Evolutionary conservation across 495 filamentous ascomycete genomes (phyloP).

Genomic region (Aspergillus kassunensis): DNA sequence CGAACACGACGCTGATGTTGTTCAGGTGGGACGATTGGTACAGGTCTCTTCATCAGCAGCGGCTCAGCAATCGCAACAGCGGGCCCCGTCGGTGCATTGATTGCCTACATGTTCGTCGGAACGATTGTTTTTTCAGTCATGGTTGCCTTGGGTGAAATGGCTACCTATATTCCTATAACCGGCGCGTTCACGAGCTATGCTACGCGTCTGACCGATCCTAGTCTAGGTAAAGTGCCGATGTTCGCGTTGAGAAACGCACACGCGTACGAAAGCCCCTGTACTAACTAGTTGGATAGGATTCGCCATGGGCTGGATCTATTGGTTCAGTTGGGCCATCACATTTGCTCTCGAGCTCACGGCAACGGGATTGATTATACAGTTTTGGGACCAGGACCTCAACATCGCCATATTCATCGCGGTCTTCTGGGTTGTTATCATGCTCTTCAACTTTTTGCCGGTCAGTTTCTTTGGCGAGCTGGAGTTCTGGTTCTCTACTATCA

Average conservation of each 20-base stretch:
- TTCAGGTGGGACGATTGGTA: slow-evolving; percentile 72
- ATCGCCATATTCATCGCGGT: slow-evolving; percentile 72
- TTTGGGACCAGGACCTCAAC: slow-evolving; percentile 60
- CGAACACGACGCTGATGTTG: slow-evolving; percentile 42
- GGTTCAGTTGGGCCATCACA: slow-evolving; percentile 60
- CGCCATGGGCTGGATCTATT: slow-evolving; percentile 77
- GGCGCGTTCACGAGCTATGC: slow-evolving; percentile 75
- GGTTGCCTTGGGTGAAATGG: slow-evolving; percentile 63
- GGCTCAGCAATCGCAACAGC: slow-evolving; percentile 61
- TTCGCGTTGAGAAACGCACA: too few species aligned
- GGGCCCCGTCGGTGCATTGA: slow-evolving; percentile 65
- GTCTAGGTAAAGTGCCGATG: too few species aligned
- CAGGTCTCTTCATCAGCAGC: slow-evolving; percentile 74
- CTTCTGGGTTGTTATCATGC: slow-evolving; percentile 65
- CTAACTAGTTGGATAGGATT: too few species aligned
- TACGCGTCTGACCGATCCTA: slow-evolving; percentile 66
- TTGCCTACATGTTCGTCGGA: slow-evolving; percentile 64
- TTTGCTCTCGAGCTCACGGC: slow-evolving; percentile 74
- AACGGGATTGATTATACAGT: slow-evolving; percentile 69
- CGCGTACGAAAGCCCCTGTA: too few species aligned
- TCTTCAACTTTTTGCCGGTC: slow-evolving; percentile 62
- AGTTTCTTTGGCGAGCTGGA: slow-evolving; percentile 59
- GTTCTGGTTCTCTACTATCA: slow-evolving; percentile 64
- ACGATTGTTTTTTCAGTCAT: slow-evolving; percentile 59
- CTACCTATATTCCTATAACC: slow-evolving; percentile 72